Percentiles rank a stretch among this genome's conserved stretches.
Evolutionary conservation across 1,139 yeast genomes (phyloP).

Genomic region (Diutina siamensis): DNA sequence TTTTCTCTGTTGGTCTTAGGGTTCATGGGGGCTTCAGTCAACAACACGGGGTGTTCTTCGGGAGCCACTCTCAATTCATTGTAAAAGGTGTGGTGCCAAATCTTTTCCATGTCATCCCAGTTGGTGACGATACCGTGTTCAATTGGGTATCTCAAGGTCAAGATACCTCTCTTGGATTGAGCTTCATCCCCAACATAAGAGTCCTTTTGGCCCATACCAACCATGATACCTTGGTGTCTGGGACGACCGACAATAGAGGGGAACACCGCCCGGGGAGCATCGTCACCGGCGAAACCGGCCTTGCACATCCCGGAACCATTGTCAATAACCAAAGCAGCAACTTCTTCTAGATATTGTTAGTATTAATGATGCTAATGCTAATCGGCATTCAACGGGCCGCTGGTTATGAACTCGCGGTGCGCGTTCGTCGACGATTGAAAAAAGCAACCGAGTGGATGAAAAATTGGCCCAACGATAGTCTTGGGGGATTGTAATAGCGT

Average conservation of each 20-base stretch:
- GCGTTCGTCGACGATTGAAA: not conserved
- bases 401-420: not conserved
- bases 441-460: not conserved
- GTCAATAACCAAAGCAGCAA: constrained; percentile 82
- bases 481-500: no score
- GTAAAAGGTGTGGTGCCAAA: constrained; percentile 98
- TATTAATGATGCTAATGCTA: constrained; percentile 8
- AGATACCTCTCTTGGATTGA: constrained; percentile 99
- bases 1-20: constrained; percentile 99
- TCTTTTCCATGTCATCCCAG: constrained; percentile 99
- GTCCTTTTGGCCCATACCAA: constrained; percentile 99
- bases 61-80: constrained; percentile 97
- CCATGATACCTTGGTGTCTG: constrained; percentile 99
- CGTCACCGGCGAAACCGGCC: constrained; percentile 99
- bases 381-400: not conserved
- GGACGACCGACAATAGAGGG: constrained; percentile 99
- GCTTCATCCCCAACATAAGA: constrained; percentile 99
- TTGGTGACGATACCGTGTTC: constrained; percentile 99
- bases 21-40: constrained; percentile 99
- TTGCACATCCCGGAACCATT: constrained; percentile 99
- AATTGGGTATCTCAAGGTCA: constrained; percentile 96
- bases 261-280: constrained; percentile 99
- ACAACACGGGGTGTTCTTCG: constrained; percentile 96
- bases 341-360: constrained; percentile 33
- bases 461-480: not conserved